Base-by-base conservation (phyloP, 1,139 yeast species). In the Suhomyces maxii region DNA sequence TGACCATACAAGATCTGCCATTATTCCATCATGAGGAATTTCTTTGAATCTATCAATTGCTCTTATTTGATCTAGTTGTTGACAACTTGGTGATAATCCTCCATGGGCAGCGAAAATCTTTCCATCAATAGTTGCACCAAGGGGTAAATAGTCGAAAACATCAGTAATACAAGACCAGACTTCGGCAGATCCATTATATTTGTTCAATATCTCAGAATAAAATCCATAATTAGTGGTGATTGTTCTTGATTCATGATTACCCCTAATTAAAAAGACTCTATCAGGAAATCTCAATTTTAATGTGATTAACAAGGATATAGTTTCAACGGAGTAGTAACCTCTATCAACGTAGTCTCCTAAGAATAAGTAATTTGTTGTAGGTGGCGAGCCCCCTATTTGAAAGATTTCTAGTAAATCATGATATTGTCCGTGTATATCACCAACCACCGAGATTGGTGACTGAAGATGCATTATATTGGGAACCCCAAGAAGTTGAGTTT, bases 1-100 rank as follows among this genome's bases (percentile, higher is more conserved):
- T 10, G 96, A 86, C 99, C 99, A 93, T 13, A 93, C 97, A 48
- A 93, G 72, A 65, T 93, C 99, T 0, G 99, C 98, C 98, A 93
- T 95, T 30, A 97, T 96, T 0, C 99, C 99, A 63, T 93, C 99
- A 58, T 95, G 99, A 0, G 99, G 99, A 26, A 93, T 90, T 63
- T 95, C 99, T 54, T 83, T 81, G 65, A 90, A 91, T 52, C 99
- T 67, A 63, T 95, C 98, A 26, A 95, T 83, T 26, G 95, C 84
- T 54, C 88, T 76, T 49, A 93, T 89, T 58, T 95, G 97, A 62
- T 93, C 98, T 35, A 93, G 77, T 28, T 95, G 87, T 60, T 91
- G 98, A 46, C 95, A 89, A 57, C 93, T 88, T 1, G 99, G 99
- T 10, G 97, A 89, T 12, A 86, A 62, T 0, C 99, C 99, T 3